Percentiles rank a stretch among this genome's conserved stretches.
Evolutionary conservation across 805 yeast species (phyloP).

Genomic region (Brettanomyces custersianus): DNA sequence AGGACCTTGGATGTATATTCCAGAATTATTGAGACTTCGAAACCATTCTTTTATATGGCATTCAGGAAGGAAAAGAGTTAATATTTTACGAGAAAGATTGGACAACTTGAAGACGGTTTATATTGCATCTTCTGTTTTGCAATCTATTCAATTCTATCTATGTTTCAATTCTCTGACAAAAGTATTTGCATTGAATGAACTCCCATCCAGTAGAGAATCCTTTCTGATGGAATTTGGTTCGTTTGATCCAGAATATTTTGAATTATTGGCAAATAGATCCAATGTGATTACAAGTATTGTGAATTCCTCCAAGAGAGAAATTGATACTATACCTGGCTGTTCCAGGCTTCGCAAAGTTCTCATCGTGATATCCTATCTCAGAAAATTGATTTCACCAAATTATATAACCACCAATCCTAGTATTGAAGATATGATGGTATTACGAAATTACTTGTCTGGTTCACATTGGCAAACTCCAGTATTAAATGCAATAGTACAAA

Average conservation of each 20-base stretch:
- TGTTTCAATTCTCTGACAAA: slow-evolving; percentile 4
- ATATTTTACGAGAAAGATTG: slow-evolving; percentile 6
- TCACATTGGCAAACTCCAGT: slow-evolving; percentile 1
- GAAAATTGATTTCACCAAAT: no score
- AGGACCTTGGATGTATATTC: slow-evolving; percentile 11
- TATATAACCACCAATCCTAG: not conserved
- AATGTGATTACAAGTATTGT: no score
- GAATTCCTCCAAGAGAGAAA: no score
- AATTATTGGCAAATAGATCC: slow-evolving; percentile 9
- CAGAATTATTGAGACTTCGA: slow-evolving; percentile 13
- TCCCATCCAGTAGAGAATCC: slow-evolving; percentile 9
- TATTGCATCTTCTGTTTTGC: slow-evolving; percentile 14
- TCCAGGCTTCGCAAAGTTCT: no score
- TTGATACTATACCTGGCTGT: no score
- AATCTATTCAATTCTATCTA: slow-evolving; percentile 7
- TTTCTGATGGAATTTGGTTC: slow-evolving; percentile 9
- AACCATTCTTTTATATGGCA: slow-evolving; percentile 8
- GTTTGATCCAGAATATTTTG: slow-evolving; percentile 18
- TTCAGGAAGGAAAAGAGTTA: not conserved
- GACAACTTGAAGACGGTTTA: slow-evolving; percentile 9
- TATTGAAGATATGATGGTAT: slow-evolving; percentile 7
- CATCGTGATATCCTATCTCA: no score
- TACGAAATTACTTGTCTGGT: slow-evolving; percentile 10
- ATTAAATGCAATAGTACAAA: slow-evolving; percentile 5
- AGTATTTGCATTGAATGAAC: not conserved